Base-by-base conservation (phyloP, 306 rosid species). In the Quercus aquifolioides region DNA sequence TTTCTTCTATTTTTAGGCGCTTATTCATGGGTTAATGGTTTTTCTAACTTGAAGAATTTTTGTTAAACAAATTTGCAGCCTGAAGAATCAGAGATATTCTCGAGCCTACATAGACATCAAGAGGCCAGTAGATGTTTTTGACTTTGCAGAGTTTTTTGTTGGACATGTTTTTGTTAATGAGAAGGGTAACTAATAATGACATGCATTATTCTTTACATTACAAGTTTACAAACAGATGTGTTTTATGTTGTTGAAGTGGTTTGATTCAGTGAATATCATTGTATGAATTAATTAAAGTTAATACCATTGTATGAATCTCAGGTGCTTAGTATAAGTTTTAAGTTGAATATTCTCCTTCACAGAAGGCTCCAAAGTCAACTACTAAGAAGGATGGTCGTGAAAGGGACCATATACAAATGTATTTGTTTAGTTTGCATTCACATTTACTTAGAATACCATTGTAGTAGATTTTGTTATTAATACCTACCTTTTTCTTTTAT, bases 341-440 rank as follows among this genome's bases (percentile, higher is more conserved):
- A 69, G 98, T 95, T 75, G 99, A 95, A 85, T 95, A 95, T 78
- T 92, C 99, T 55, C 99, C 99, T 82, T 95, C 91, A 71, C 99
- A 91, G 83, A 94, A 94, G 77, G 93, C 80, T 82, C 97, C 97
- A 9, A 93, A 89, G 79, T 78, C 72, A 5, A 69, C 55, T 55
- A 74, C 69, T 64, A 91, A 88, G 71, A 91, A 83, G 89, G 98
- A 95, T 89, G 94, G 91, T 10, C 94, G 99, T 76, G 96, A 91
- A 5, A 76, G 99, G 99, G 86, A 91, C 96, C 70, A 84, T 95
- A 26, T 90, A 80, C 72, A 95, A 90, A 93, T 94, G 99, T 94
- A 82, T 28, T 25, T 3, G 31, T 72, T 21, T 77, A 6, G 55
- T 63, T 74, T 68, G 14, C 28, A 20, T 9, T 63, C 52, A 69